These are phyloP conservation scores for Trichoderma sp. DNA, from an alignment of 2,329 filamentous ascomycete genomes.

Conservation along the genomic window DNA sequence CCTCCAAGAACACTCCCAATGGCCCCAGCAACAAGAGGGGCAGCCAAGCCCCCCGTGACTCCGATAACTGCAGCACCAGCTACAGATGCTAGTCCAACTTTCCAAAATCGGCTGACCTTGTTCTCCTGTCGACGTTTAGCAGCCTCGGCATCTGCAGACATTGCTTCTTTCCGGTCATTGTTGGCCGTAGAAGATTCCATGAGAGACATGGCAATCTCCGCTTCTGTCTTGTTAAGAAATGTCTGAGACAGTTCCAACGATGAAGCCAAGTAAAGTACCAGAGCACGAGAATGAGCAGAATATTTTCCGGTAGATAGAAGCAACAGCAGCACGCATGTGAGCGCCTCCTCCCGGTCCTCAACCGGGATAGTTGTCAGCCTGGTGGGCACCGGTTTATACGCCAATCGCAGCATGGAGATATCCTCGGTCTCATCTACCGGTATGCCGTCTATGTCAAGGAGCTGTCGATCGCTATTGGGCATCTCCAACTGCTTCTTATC, in stretches of 20 bases:
- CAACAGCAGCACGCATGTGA: constrained; percentile 68
- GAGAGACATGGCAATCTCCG: constrained; percentile 70
- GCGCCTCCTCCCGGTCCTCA: constrained; percentile 58
- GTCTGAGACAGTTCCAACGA: constrained; percentile 61
- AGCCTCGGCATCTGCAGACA: constrained; percentile 74
- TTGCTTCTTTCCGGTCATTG: constrained; percentile 41
- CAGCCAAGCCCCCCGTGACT: constrained; percentile 85
- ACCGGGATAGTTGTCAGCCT: constrained; percentile 55
- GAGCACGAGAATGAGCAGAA: constrained; percentile 66
- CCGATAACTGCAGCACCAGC: constrained; percentile 89
- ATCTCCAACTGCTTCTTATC: constrained; percentile 36
- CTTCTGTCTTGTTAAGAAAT: constrained; percentile 66
- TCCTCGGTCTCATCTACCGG: constrained; percentile 37
- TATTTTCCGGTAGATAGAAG: constrained; percentile 72
- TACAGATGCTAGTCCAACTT: constrained; percentile 83
- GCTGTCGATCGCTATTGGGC: constrained; percentile 36
- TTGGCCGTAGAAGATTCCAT: constrained; percentile 58
- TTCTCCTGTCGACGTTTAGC: constrained; percentile 70
- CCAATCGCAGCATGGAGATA: constrained; percentile 44
- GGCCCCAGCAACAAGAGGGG: constrained; percentile 81
- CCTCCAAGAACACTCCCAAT: constrained; percentile 82
- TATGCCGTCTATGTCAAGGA: constrained; percentile 41
- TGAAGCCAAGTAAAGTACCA: constrained; percentile 66
- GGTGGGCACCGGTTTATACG: constrained; percentile 53
- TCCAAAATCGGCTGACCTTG: constrained; percentile 72